Evolutionary conservation across 164 flowering plant genomes (phyloP).

Genomic region (Magnolia officinalis): DNA sequence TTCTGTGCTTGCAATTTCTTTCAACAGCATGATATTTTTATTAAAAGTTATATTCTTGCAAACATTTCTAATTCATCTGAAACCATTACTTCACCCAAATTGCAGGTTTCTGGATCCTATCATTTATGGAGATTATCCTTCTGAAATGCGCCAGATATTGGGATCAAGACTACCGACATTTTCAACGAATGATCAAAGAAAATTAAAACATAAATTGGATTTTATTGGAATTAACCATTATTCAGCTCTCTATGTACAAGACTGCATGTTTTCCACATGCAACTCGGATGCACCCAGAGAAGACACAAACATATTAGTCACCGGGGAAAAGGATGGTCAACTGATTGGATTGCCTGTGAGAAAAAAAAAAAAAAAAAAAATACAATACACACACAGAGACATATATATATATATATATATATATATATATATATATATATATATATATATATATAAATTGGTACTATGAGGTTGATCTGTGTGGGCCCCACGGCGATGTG

Average conservation of each 20-base stretch:
- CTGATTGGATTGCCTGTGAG: slow-evolving; percentile 17
- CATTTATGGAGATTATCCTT: slow-evolving; percentile 37
- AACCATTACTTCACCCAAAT: not conserved
- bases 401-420: too few relatives aligned
- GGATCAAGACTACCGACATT: slow-evolving; percentile 26
- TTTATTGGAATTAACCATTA: slow-evolving; percentile 34
- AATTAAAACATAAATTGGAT: slow-evolving; percentile 27
- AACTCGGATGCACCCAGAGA: not conserved
- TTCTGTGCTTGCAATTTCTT: too few relatives aligned
- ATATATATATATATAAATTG: too few relatives aligned
- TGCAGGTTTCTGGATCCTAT: slow-evolving; percentile 42
- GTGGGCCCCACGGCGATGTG: too few relatives aligned
- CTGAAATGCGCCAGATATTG: slow-evolving; percentile 27
- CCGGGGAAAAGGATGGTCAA: slow-evolving; percentile 13
- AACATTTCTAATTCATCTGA: too few relatives aligned
- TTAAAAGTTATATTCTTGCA: not conserved
- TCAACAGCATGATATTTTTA: too few relatives aligned
- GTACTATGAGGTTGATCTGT: too few relatives aligned
- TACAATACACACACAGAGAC: not conserved
- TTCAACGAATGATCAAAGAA: slow-evolving; percentile 20
- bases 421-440: too few relatives aligned
- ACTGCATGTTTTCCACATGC: slow-evolving; percentile 18
- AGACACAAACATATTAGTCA: not conserved
- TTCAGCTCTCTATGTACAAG: slow-evolving; percentile 17
- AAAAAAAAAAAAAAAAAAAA: not conserved